These are phyloP conservation scores for Raddia distichophylla DNA, from an alignment of 176 grass and related monocot genomes.

Conservation along the genomic window DNA sequence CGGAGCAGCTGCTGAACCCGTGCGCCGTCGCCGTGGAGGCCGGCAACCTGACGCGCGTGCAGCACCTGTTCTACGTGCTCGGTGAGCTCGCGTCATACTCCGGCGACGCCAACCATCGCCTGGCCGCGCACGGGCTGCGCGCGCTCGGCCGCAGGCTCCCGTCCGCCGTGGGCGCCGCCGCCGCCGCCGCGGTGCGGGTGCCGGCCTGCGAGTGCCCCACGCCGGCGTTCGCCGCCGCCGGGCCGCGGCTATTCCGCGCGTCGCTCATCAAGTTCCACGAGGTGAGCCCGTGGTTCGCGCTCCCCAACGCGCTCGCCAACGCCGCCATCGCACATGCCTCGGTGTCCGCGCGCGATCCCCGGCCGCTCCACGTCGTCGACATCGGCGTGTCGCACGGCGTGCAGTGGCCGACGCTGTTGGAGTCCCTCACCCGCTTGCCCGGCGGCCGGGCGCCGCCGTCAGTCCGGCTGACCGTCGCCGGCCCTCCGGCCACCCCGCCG, in stretches of 20 bases:
- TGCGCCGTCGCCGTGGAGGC: conserved; percentile 73
- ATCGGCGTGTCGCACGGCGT: conserved; percentile 93
- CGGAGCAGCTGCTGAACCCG: conserved; percentile 86
- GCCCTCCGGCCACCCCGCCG: not conserved
- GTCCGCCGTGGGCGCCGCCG: conserved; percentile 12
- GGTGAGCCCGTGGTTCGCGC: conserved; percentile 93
- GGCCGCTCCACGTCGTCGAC: conserved; percentile 76
- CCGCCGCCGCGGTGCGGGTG: conserved; percentile 40
- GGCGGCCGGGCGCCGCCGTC: conserved; percentile 48
- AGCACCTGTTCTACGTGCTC: conserved; percentile 80
- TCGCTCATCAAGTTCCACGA: conserved; percentile 90
- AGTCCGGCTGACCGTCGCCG: conserved; percentile 62
- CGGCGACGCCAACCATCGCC: conserved; percentile 91
- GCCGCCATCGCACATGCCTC: conserved; percentile 64
- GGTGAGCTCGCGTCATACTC: conserved; percentile 76
- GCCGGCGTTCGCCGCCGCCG: conserved; percentile 50
- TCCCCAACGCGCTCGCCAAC: conserved; percentile 88
- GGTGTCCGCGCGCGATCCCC: not conserved
- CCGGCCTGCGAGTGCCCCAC: conserved; percentile 40
- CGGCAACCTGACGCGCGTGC: conserved; percentile 70
- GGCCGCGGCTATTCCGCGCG: conserved; percentile 71
- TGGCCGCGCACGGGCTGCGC: conserved; percentile 70
- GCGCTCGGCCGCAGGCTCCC: conserved; percentile 46
- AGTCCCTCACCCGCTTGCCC: conserved; percentile 66
- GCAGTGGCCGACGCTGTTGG: conserved; percentile 98